phyloP scores from a whole-genome alignment of 306 rosid genomes.

The Prinsepia uniflora region DNA sequence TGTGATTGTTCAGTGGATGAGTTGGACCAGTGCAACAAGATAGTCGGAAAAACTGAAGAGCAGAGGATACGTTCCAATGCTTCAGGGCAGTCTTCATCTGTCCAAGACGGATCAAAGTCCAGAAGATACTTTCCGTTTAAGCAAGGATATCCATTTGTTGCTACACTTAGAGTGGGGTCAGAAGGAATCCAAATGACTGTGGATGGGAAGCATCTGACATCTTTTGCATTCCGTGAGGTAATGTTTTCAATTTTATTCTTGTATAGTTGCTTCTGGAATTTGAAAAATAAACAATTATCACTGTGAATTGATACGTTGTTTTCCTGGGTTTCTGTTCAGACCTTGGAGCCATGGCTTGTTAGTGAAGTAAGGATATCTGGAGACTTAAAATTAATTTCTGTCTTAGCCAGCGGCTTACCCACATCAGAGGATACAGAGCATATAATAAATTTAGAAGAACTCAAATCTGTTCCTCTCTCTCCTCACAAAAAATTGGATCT shows the following conservation, averaged over 20 bases:
- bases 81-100: slow-evolving; percentile 44
- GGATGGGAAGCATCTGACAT: slow-evolving; percentile 94
- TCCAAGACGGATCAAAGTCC: slow-evolving; percentile 48
- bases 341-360: slow-evolving; percentile 98
- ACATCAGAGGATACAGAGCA: slow-evolving; percentile 96
- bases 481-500: slow-evolving; percentile 54
- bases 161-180: slow-evolving; percentile 89
- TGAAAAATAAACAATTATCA: slow-evolving; percentile 11
- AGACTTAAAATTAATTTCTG: slow-evolving; percentile 74
- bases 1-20: slow-evolving; percentile 78
- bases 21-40: slow-evolving; percentile 91
- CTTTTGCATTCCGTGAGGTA: slow-evolving; percentile 94
- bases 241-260: slow-evolving; percentile 1
- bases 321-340: slow-evolving; percentile 47
- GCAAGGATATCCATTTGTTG: slow-evolving; percentile 92
- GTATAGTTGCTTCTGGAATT: slow-evolving; percentile 10
- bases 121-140: slow-evolving; percentile 80
- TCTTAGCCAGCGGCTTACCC: slow-evolving; percentile 92
- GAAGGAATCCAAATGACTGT: slow-evolving; percentile 99
- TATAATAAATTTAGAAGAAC: slow-evolving; percentile 62
- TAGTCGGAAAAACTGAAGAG: slow-evolving; percentile 64
- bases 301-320: slow-evolving; percentile 30
- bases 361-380: slow-evolving; percentile 75
- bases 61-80: slow-evolving; percentile 43
- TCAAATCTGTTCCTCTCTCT: slow-evolving; percentile 60